These are phyloP conservation scores for Plectosphaerella sp. DNA, from an alignment of 2,329 filamentous ascomycete species.

Conservation along the genomic window DNA sequence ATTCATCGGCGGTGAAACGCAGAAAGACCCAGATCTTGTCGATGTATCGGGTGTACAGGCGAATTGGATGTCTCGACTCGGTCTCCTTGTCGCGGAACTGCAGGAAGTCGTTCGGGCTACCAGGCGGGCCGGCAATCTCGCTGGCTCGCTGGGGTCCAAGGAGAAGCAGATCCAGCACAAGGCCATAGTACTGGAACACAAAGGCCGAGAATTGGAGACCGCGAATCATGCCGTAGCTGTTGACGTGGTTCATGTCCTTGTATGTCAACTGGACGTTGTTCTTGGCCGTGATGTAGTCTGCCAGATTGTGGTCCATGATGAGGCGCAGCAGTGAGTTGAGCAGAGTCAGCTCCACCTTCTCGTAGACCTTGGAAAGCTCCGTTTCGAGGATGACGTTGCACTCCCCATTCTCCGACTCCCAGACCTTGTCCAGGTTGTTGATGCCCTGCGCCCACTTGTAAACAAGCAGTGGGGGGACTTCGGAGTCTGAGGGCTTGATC, in stretches of 20 bases:
- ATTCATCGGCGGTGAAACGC: conserved; percentile 89
- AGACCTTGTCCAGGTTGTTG: conserved; percentile 94
- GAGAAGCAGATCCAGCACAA: conserved; percentile 88
- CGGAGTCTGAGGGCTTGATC: conserved; percentile 98
- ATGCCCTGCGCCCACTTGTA: conserved; percentile 99
- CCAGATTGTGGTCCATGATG: conserved; percentile 99
- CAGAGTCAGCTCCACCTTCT: conserved; percentile 96
- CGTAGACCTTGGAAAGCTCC: conserved; percentile 97
- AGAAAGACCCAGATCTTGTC: conserved; percentile 99
- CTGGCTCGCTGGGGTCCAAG: conserved; percentile 94
- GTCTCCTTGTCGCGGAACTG: conserved; percentile 94
- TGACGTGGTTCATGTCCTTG: conserved; percentile 99
- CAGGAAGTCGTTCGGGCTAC: conserved; percentile 93
- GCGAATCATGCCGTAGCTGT: conserved; percentile 97
- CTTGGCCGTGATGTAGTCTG: conserved; percentile 98
- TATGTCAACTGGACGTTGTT: conserved; percentile 99
- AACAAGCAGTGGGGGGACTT: conserved; percentile 87
- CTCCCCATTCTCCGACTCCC: conserved; percentile 89
- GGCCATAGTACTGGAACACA: conserved; percentile 97
- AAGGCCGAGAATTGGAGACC: conserved; percentile 97
- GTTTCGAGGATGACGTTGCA: conserved; percentile 99
- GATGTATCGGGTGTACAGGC: conserved; percentile 96
- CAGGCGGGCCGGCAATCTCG: conserved; percentile 91
- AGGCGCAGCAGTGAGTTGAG: conserved; percentile 88
- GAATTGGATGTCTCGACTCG: conserved; percentile 89